Evolutionary conservation across 2,329 filamentous ascomycete species (phyloP).

Genomic region (Periconia sp.): DNA sequence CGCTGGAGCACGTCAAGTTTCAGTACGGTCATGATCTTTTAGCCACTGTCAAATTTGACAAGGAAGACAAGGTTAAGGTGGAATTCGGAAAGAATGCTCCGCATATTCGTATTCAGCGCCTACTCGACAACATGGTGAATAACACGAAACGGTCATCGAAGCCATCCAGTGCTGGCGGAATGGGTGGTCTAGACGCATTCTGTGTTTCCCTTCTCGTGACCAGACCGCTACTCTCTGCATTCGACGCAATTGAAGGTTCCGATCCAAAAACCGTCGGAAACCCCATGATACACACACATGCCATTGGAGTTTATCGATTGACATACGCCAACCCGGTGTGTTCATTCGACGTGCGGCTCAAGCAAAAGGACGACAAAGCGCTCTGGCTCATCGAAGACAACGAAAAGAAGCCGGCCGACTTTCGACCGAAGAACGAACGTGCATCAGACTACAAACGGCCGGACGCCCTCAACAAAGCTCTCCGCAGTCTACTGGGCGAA

Average conservation of each 20-base stretch:
- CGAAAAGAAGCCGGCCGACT: slow-evolving; percentile 22
- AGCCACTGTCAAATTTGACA: slow-evolving; percentile 61
- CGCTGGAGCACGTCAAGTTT: slow-evolving; percentile 62
- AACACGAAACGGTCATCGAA: slow-evolving; percentile 33
- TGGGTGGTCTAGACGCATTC: slow-evolving; percentile 57
- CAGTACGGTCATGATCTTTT: slow-evolving; percentile 62
- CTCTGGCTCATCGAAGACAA: slow-evolving; percentile 44
- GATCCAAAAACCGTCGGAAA: slow-evolving; percentile 37
- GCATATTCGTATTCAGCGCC: slow-evolving; percentile 64
- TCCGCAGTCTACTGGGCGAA: slow-evolving; percentile 36
- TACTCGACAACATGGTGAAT: slow-evolving; percentile 62
- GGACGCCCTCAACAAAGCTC: slow-evolving; percentile 31
- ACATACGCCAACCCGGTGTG: slow-evolving; percentile 44
- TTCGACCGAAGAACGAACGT: slow-evolving; percentile 27
- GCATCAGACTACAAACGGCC: slow-evolving; percentile 27
- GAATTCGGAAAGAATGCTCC: slow-evolving; percentile 65
- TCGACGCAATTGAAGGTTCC: slow-evolving; percentile 61
- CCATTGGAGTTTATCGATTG: slow-evolving; percentile 41
- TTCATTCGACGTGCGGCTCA: slow-evolving; percentile 41
- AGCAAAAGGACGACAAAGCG: slow-evolving; percentile 33
- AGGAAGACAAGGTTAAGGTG: slow-evolving; percentile 54
- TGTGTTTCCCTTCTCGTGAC: slow-evolving; percentile 61
- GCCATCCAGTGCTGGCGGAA: slow-evolving; percentile 58
- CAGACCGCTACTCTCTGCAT: slow-evolving; percentile 63
- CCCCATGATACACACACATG: slow-evolving; percentile 38